A percentile compares a stretch with the other conserved stretches of the same genome.
phyloP scores from a whole-genome alignment of 495 filamentous ascomycete genomes.

The Penicillium alfredii region DNA sequence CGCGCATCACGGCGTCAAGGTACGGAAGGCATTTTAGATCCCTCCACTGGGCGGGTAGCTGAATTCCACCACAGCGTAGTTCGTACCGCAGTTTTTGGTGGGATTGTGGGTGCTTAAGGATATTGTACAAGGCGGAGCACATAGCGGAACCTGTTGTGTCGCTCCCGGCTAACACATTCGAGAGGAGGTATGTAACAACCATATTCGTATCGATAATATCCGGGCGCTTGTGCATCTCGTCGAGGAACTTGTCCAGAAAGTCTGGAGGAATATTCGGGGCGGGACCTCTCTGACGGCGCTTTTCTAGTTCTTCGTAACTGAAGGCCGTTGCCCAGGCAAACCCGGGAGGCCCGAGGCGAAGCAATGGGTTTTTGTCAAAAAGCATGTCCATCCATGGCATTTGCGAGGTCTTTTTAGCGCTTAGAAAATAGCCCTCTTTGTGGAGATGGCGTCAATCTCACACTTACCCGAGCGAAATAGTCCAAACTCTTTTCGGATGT shows the following conservation, averaged over 20 bases:
- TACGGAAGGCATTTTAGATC: slow-evolving; percentile 44
- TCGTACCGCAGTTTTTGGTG: slow-evolving; percentile 24
- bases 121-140: slow-evolving; percentile 34
- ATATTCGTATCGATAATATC: slow-evolving; percentile 18
- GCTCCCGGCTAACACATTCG: slow-evolving; percentile 31
- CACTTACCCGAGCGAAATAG: slow-evolving; percentile 29
- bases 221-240: slow-evolving; percentile 17
- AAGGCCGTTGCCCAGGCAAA: slow-evolving; percentile 22
- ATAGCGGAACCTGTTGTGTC: slow-evolving; percentile 33
- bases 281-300: slow-evolving; percentile 8
- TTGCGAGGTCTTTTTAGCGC: slow-evolving; percentile 13
- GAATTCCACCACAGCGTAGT: slow-evolving; percentile 13
- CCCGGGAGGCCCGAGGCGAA: slow-evolving; percentile 19
- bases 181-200: slow-evolving; percentile 20
- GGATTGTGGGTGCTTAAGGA: slow-evolving; percentile 26
- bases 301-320: slow-evolving; percentile 18
- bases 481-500: slow-evolving; percentile 22
- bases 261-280: slow-evolving; percentile 4
- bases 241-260: slow-evolving; percentile 21
- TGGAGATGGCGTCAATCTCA: not conserved
- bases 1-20: slow-evolving; percentile 63
- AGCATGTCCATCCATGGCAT: slow-evolving; percentile 18
- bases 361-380: slow-evolving; percentile 21
- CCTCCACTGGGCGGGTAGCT: slow-evolving; percentile 13
- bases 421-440: not conserved